Percentiles rank a stretch among this genome's conserved stretches.
phyloP scores from a whole-genome alignment of 1,139 yeast species.

The Yamadazyma dushanensis region DNA sequence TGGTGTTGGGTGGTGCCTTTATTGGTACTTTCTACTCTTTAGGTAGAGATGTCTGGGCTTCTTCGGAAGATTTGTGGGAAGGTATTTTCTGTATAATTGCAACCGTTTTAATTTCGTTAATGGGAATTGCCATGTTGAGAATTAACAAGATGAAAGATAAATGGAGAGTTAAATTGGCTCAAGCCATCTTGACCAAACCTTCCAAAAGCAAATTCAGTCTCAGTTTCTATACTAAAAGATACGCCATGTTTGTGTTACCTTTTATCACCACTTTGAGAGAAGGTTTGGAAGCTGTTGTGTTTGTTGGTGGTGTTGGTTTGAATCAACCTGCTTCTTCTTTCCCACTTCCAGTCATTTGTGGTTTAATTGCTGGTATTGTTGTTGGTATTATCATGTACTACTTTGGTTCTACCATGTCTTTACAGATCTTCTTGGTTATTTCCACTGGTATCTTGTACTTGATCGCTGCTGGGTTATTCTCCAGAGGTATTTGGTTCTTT shows the following conservation, averaged over 20 bases:
- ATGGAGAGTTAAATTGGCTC: constrained; percentile 88
- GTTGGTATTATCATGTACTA: constrained; percentile 71
- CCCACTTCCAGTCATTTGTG: constrained; percentile 81
- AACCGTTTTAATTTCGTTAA: constrained; percentile 73
- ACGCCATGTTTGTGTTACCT: constrained; percentile 77
- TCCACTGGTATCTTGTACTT: constrained; percentile 83
- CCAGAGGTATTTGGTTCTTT: constrained; percentile 87
- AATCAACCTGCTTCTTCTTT: constrained; percentile 55
- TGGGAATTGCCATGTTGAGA: constrained; percentile 93
- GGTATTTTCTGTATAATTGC: constrained; percentile 86
- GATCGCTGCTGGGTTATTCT: constrained; percentile 84
- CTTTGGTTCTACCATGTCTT: constrained; percentile 73
- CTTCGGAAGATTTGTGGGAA: constrained; percentile 91
- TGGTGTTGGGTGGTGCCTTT: constrained; percentile 79
- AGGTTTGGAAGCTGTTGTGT: constrained; percentile 90
- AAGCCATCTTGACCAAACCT: constrained; percentile 56
- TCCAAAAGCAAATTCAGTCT: constrained; percentile 31
- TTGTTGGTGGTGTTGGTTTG: constrained; percentile 88
- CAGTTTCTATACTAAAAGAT: constrained; percentile 52
- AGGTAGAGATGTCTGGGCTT: constrained; percentile 80
- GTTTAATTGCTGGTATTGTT: constrained; percentile 67
- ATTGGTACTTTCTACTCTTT: constrained; percentile 80
- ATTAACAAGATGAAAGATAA: constrained; percentile 88
- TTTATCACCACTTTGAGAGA: constrained; percentile 83
- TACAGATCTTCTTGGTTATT: constrained; percentile 75